Evolutionary conservation across 1,284 basidiomycete genomes (phyloP).

Genomic region (Ceratobasidium sp.): DNA sequence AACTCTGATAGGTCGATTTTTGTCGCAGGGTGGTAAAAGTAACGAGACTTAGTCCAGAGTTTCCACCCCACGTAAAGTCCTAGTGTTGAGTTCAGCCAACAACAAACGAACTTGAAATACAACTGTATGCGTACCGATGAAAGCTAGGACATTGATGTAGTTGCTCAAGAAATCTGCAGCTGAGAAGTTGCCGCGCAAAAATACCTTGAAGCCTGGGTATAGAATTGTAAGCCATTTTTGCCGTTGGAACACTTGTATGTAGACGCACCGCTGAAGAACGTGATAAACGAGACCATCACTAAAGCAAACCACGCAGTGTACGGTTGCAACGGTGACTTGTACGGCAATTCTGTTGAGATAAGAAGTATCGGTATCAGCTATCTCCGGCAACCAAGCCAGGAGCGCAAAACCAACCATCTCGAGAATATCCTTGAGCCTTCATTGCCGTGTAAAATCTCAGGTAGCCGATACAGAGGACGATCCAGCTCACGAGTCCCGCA

Average conservation of each 20-base stretch:
- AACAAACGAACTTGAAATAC: background rate
- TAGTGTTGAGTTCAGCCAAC: background rate
- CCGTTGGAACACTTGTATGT: background rate
- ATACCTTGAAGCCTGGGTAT: slow-evolving; percentile 44
- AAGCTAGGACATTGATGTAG: slow-evolving; percentile 45
- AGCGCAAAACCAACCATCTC: slow-evolving; percentile 41
- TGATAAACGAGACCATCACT: slow-evolving; percentile 41
- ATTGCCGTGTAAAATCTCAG: slow-evolving; percentile 46
- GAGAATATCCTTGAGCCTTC: slow-evolving; percentile 46
- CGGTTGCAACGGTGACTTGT: slow-evolving; percentile 53
- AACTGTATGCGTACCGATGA: slow-evolving; percentile 41
- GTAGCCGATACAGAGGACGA: slow-evolving; percentile 45
- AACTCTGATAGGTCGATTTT: slow-evolving; percentile 39
- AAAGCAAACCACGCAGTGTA: slow-evolving; percentile 48
- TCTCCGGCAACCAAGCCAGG: background rate
- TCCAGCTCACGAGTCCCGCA: slow-evolving; percentile 46
- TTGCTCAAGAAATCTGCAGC: slow-evolving; percentile 43
- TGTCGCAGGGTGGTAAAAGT: slow-evolving; percentile 24
- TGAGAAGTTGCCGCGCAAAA: slow-evolving; percentile 44
- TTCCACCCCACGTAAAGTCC: slow-evolving; percentile 33
- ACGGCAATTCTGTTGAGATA: slow-evolving; percentile 49
- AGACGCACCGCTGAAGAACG: slow-evolving; percentile 45
- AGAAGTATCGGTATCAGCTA: slow-evolving; percentile 13
- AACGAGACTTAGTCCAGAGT: slow-evolving; percentile 16
- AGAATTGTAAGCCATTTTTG: background rate